These are phyloP conservation scores for Coelastrella sp. DNA, from an alignment of 139 green algal species.

Conservation along the genomic window DNA sequence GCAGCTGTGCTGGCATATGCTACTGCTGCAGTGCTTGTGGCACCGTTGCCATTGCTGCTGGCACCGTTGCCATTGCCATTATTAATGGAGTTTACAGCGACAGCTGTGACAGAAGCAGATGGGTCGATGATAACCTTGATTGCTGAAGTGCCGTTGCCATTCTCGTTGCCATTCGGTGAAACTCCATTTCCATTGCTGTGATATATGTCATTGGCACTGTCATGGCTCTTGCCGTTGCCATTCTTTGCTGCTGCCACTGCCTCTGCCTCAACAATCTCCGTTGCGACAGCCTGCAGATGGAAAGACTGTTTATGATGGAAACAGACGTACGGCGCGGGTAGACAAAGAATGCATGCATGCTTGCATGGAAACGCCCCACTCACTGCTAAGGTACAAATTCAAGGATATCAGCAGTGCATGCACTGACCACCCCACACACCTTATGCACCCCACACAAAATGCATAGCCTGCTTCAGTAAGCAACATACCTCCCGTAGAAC, in stretches of 20 bases:
- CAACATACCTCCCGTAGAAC: conserved; percentile 13
- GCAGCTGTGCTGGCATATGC: neutral
- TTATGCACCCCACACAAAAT: too few species aligned
- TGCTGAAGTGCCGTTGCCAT: conserved; percentile 55
- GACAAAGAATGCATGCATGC: neutral
- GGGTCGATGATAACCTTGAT: conserved; percentile 10
- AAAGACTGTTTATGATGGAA: neutral
- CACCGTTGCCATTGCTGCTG: conserved; percentile 41
- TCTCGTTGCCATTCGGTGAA: neutral
- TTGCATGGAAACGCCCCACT: neutral
- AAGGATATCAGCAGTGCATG: too few species aligned
- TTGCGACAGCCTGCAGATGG: conserved; percentile 21
- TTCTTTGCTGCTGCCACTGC: neutral
- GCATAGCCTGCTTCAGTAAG: neutral
- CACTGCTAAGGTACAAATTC: too few species aligned
- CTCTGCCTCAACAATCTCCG: conserved; percentile 27
- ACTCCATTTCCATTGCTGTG: conserved; percentile 51
- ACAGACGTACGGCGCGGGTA: neutral
- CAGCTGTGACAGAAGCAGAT: neutral
- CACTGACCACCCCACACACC: too few species aligned
- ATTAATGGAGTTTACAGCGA: conserved; percentile 18
- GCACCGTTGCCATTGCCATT: conserved; percentile 52
- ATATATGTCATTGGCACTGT: conserved; percentile 34
- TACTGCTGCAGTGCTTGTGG: neutral
- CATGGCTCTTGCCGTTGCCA: conserved; percentile 22